phyloP scores from a whole-genome alignment of 106 monocot genomes.

The Dioscorea dumetorum region DNA sequence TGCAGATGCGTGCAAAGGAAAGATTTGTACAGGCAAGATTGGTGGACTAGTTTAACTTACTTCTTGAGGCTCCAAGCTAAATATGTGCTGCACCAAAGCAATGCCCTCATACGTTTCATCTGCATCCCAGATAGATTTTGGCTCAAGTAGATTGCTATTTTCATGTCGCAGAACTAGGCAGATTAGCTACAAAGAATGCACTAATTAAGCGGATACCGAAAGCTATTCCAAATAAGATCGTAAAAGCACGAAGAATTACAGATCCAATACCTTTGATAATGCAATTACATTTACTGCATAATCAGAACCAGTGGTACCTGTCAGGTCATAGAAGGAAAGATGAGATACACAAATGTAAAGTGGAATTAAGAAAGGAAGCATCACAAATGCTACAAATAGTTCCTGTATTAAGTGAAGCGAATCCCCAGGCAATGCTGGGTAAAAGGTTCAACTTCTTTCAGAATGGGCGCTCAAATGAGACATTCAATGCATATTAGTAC shows the following conservation, averaged over 20 bases:
- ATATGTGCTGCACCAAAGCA: slow-evolving; percentile 64
- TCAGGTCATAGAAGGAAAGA: background rate
- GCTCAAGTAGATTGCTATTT: slow-evolving; percentile 51
- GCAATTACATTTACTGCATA: slow-evolving; percentile 78
- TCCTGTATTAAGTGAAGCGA: too few species aligned
- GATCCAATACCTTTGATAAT: slow-evolving; percentile 46
- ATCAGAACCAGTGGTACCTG: slow-evolving; percentile 41
- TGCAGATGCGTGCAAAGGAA: too few species aligned
- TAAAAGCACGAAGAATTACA: too few species aligned
- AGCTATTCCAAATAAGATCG: too few species aligned
- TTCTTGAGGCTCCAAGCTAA: slow-evolving; percentile 67
- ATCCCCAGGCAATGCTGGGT: too few species aligned
- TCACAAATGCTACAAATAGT: too few species aligned
- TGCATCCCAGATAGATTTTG: slow-evolving; percentile 94
- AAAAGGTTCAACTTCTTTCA: too few species aligned
- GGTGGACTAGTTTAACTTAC: slow-evolving; percentile 24
- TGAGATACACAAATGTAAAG: too few species aligned
- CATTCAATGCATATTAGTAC: too few species aligned
- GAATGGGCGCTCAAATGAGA: too few species aligned
- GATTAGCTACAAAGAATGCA: slow-evolving; percentile 46
- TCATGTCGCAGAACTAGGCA: slow-evolving; percentile 64
- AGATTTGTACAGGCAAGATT: too few species aligned
- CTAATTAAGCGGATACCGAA: background rate
- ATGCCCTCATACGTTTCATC: slow-evolving; percentile 46
- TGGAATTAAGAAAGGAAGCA: too few species aligned